Percentiles rank a stretch among this genome's conserved stretches.
Conservation (phyloP, 176 grass and related monocot species). For the Oryza coarctata region DNA sequence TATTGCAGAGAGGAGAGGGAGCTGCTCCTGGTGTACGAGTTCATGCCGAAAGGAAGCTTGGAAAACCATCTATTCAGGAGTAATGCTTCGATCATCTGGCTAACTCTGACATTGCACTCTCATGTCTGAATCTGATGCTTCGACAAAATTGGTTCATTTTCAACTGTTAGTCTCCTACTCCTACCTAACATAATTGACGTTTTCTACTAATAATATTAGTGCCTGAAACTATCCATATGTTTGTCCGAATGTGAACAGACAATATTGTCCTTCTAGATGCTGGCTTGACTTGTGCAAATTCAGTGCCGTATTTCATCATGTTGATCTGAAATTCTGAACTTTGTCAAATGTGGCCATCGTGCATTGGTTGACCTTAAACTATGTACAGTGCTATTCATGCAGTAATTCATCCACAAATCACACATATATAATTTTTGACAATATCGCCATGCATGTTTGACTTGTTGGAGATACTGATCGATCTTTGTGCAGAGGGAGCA, state of each 20-base stretch:
- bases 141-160: neutral
- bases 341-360: no score
- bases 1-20: slow-evolving; percentile 85
- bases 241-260: neutral
- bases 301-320: neutral
- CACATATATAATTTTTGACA: no score
- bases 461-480: neutral
- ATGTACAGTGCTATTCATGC: no score
- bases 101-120: neutral
- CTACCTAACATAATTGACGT: neutral
- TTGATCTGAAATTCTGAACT: neutral
- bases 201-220: neutral
- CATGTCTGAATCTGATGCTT: neutral
- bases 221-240: neutral
- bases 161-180: neutral
- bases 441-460: neutral
- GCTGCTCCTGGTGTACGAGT: slow-evolving; percentile 93
- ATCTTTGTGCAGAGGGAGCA: slow-evolving; percentile 11
- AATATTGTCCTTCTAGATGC: neutral
- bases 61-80: slow-evolving; percentile 88
- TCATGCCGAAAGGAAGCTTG: slow-evolving; percentile 82
- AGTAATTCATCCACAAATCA: no score
- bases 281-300: neutral
- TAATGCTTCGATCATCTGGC: slow-evolving; percentile 21
- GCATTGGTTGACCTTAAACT: no score